These are phyloP conservation scores for Hemileccinum impolitum DNA, from an alignment of 768 basidiomycete genomes.

Conservation along the genomic window DNA sequence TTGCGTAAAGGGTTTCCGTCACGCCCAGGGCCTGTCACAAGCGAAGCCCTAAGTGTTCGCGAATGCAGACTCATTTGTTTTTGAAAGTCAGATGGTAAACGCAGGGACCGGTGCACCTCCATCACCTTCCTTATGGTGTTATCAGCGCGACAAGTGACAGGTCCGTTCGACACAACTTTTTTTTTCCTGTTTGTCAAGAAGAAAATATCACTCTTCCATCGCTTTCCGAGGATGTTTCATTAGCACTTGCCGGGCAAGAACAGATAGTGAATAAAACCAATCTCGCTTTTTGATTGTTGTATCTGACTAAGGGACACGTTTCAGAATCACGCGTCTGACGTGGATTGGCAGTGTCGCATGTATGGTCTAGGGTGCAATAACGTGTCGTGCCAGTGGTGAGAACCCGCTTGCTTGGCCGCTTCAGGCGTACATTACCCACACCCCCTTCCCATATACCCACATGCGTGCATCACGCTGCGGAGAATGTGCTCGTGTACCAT, in stretches of 20 bases:
- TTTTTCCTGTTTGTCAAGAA: not conserved
- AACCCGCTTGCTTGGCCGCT: constrained; percentile 4
- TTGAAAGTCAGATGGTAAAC: constrained; percentile 16
- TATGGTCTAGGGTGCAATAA: constrained; percentile 13
- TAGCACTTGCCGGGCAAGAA: not conserved
- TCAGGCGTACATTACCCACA: not conserved
- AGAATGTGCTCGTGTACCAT: not conserved
- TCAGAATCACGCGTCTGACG: constrained; percentile 12
- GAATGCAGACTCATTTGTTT: constrained; percentile 9
- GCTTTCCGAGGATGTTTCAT: constrained; percentile 17
- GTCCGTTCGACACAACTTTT: constrained; percentile 5
- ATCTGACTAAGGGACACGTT: constrained; percentile 17
- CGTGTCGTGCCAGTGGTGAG: constrained; percentile 6
- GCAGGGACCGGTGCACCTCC: constrained; percentile 1
- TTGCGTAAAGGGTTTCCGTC: constrained; percentile 10
- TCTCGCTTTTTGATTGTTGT: not conserved
- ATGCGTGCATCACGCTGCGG: constrained; percentile 1
- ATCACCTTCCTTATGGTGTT: constrained; percentile 20
- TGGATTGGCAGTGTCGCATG: constrained; percentile 3
- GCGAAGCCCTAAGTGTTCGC: constrained; percentile 10
- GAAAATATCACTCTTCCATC: constrained; percentile 2
- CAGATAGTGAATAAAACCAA: constrained; percentile 3
- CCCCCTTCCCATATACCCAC: not conserved
- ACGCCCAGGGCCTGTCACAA: constrained; percentile 17
- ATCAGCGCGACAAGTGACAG: constrained; percentile 14